Evolutionary conservation across 176 grass and related monocot genomes (phyloP).

Genomic region (Puya raimondii): DNA sequence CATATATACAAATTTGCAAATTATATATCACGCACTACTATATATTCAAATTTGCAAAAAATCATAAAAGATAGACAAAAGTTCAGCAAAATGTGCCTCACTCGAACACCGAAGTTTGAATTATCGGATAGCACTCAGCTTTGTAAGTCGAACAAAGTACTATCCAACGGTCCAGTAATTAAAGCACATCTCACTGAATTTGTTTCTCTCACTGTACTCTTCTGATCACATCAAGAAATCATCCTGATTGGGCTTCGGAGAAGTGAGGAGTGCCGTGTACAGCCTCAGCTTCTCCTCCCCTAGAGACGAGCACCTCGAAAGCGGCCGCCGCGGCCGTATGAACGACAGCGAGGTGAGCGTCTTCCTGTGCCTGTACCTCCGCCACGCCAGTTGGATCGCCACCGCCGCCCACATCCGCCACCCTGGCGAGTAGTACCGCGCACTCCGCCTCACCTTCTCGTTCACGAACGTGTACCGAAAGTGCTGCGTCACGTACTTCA

Average conservation of each 20-base stretch:
- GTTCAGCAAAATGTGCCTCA: no score
- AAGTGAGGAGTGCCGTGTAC: slow-evolving; percentile 69
- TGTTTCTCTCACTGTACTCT: no score
- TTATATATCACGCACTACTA: no score
- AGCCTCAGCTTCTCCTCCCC: slow-evolving; percentile 79
- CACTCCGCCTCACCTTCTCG: slow-evolving; percentile 69
- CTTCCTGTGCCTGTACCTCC: slow-evolving; percentile 64
- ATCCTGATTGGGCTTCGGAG: slow-evolving; percentile 77
- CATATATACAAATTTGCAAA: no score
- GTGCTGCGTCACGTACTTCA: slow-evolving; percentile 93
- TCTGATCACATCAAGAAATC: slow-evolving; percentile 34
- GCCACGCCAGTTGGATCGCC: slow-evolving; percentile 75
- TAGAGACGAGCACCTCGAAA: slow-evolving; percentile 58
- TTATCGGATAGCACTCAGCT: no score
- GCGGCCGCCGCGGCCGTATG: slow-evolving; percentile 50
- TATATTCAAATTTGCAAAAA: no score
- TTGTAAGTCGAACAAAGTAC: no score
- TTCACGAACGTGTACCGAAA: slow-evolving; percentile 86
- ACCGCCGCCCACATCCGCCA: slow-evolving; percentile 92
- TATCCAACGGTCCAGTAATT: no score
- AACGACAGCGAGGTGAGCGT: slow-evolving; percentile 63
- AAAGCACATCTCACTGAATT: no score
- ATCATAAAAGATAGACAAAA: no score
- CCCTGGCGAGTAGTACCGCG: slow-evolving; percentile 77
- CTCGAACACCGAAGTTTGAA: no score